phyloP scores from a whole-genome alignment of 345 rosid species.

The Eutrema yunnanense region DNA sequence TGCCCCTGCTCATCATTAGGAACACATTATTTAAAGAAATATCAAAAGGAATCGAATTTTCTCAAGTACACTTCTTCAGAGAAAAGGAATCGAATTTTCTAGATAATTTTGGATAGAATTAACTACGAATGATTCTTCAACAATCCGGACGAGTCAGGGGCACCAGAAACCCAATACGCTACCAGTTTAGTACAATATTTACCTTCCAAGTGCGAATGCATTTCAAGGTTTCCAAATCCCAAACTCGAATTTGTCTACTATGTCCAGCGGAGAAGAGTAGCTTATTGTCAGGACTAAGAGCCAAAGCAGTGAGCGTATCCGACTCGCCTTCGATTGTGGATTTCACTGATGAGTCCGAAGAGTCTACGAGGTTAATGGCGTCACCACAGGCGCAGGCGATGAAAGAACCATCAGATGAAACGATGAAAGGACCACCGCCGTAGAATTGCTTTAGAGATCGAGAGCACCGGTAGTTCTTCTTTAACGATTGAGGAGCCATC shows the following conservation, averaged over 20 bases:
- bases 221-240: slow-evolving; percentile 75
- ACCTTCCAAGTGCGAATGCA: slow-evolving; percentile 96
- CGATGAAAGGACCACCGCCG: slow-evolving; percentile 78
- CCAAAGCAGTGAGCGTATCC: slow-evolving; percentile 65
- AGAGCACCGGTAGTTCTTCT: slow-evolving; percentile 66
- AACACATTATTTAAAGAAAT: neutral
- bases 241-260: slow-evolving; percentile 81
- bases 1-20: slow-evolving; percentile 53
- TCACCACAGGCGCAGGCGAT: slow-evolving; percentile 76
- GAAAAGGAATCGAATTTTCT: neutral
- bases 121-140: neutral
- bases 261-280: slow-evolving; percentile 87
- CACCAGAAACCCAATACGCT: neutral
- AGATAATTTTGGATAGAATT: neutral
- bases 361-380: slow-evolving; percentile 66
- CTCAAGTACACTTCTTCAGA: neutral
- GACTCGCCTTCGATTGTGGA: slow-evolving; percentile 65
- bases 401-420: slow-evolving; percentile 75
- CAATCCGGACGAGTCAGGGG: neutral
- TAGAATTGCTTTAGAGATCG: slow-evolving; percentile 78
- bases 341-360: slow-evolving; percentile 46
- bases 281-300: slow-evolving; percentile 75
- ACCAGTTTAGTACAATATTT: neutral
- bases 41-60: neutral
- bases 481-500: slow-evolving; percentile 46